Percentiles rank a stretch among this genome's conserved stretches.
Evolutionary conservation across 768 basidiomycete species (phyloP).

Genomic region (Mycena galopus): DNA sequence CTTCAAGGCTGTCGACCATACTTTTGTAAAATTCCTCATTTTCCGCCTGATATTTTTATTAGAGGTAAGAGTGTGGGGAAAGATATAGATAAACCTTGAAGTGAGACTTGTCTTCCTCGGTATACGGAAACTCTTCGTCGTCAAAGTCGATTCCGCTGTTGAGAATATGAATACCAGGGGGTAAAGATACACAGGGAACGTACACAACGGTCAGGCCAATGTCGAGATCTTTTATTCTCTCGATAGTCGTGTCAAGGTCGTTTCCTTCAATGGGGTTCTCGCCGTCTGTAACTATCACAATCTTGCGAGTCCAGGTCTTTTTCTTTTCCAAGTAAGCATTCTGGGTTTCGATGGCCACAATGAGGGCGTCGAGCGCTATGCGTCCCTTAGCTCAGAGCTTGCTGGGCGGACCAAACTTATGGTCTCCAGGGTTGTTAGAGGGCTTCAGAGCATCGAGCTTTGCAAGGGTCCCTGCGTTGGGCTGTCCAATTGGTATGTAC

Average conservation of each 20-base stretch:
- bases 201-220: constrained; percentile 82
- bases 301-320: constrained; percentile 87
- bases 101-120: constrained; percentile 75
- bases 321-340: constrained; percentile 75
- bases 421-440: constrained; percentile 71
- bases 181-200: constrained; percentile 32
- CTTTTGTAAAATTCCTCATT: constrained; percentile 82
- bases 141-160: constrained; percentile 90
- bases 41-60: constrained; percentile 57
- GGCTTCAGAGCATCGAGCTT: constrained; percentile 72
- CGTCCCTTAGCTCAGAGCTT: background rate
- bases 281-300: constrained; percentile 89
- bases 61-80: background rate
- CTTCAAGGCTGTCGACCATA: constrained; percentile 52
- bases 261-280: constrained; percentile 79
- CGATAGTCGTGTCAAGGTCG: constrained; percentile 76
- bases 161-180: constrained; percentile 18
- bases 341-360: constrained; percentile 89
- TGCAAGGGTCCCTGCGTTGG: constrained; percentile 74
- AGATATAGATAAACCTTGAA: constrained; percentile 70
- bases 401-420: constrained; percentile 56
- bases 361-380: constrained; percentile 86
- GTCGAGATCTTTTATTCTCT: constrained; percentile 70
- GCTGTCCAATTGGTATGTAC: constrained; percentile 77
- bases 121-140: constrained; percentile 75